A percentile compares a stretch with the other conserved stretches of the same genome.
Conservation (phyloP, 148 eudicot species). For the Nepenthes gracilis region DNA sequence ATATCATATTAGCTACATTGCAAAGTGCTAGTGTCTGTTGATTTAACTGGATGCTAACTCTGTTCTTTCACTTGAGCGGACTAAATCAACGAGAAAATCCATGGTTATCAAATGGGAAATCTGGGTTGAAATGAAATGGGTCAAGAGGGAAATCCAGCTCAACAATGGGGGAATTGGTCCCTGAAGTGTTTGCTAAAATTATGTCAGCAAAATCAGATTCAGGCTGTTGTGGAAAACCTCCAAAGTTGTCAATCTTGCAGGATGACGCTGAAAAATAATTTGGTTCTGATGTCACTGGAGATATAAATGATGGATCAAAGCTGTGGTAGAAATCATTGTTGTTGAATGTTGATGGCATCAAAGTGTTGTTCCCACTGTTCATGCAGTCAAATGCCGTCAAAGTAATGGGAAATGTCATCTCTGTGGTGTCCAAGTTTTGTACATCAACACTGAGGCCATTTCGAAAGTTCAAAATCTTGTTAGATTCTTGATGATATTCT, state of each 20-base stretch:
- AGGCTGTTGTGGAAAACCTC: conserved; percentile 25
- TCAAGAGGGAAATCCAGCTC: conserved; percentile 48
- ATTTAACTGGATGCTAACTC: no score
- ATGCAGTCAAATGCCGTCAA: conserved; percentile 12
- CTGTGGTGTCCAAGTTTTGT: conserved; percentile 15
- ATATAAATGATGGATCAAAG: conserved; percentile 27
- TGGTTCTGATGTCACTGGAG: conserved; percentile 55
- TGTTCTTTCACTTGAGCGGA: no score
- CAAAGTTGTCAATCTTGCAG: conserved; percentile 27
- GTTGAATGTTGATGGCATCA: conserved; percentile 19
- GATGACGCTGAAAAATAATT: conserved; percentile 45
- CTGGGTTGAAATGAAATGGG: conserved; percentile 27
- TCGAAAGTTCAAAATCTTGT: conserved; percentile 28
- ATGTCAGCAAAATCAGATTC: conserved; percentile 47
- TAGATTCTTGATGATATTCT: conserved; percentile 19
- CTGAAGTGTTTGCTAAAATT: conserved; percentile 54
- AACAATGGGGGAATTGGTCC: conserved; percentile 56
- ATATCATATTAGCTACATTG: no score
- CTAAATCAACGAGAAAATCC: conserved; percentile 21
- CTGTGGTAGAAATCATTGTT: conserved; percentile 21
- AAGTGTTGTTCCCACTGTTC: conserved; percentile 13
- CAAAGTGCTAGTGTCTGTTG: neutral
- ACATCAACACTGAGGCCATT: conserved; percentile 37
- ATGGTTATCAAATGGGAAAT: conserved; percentile 37
- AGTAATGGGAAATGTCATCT: conserved; percentile 21